A percentile compares a stretch with the other conserved stretches of the same genome.
Evolutionary conservation across 371 early-diverging fungal species (phyloP).

Genomic region (Saksenaea oblongispora): DNA sequence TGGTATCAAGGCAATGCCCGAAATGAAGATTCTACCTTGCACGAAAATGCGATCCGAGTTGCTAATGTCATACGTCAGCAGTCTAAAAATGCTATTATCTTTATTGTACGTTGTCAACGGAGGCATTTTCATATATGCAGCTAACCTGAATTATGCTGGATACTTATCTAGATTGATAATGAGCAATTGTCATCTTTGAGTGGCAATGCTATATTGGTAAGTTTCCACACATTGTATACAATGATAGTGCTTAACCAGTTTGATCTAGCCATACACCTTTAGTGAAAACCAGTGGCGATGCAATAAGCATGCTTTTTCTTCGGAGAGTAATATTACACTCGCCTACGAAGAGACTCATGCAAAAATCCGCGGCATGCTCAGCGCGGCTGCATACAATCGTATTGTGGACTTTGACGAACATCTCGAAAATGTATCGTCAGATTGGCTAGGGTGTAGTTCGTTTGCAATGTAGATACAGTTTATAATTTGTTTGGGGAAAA

Average conservation of each 20-base stretch:
- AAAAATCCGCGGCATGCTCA: conserved; percentile 38
- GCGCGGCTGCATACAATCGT: conserved; percentile 40
- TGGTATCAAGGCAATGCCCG: conserved; percentile 65
- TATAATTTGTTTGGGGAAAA: background rate
- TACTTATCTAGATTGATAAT: conserved; percentile 28
- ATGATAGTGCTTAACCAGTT: background rate
- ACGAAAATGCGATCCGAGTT: conserved; percentile 52
- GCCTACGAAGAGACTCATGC: conserved; percentile 33
- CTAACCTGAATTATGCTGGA: background rate
- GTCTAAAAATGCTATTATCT: conserved; percentile 38
- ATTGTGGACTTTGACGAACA: conserved; percentile 78
- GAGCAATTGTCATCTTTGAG: conserved; percentile 25
- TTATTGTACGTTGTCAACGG: conserved; percentile 30
- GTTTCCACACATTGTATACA: background rate
- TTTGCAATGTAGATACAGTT: background rate
- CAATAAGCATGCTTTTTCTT: conserved; percentile 39
- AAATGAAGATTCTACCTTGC: conserved; percentile 41
- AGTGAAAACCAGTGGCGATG: conserved; percentile 54
- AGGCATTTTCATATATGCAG: background rate
- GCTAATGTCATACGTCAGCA: conserved; percentile 51
- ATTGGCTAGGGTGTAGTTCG: conserved; percentile 57
- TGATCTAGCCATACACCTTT: conserved; percentile 41
- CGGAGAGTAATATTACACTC: conserved; percentile 26
- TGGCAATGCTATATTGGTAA: conserved; percentile 35
- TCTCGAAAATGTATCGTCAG: conserved; percentile 64